These are phyloP conservation scores for Solanum clarkiae DNA, from an alignment of 257 asterid genomes.

Conservation along the genomic window DNA sequence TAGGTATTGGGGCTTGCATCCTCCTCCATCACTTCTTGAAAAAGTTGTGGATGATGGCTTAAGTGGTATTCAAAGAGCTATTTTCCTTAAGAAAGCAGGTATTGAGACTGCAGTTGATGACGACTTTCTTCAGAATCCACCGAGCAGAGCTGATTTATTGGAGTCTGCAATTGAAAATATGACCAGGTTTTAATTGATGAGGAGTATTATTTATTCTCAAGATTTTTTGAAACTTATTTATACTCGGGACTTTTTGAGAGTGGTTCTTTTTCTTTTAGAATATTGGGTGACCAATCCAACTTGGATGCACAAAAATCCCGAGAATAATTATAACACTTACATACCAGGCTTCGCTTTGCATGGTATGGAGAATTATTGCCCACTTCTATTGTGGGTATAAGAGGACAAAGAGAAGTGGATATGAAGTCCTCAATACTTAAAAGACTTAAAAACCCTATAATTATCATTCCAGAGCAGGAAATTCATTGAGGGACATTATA, in stretches of 20 bases:
- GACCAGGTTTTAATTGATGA: slow-evolving; percentile 52
- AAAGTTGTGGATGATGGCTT: slow-evolving; percentile 85
- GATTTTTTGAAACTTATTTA: background rate
- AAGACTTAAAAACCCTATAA: background rate
- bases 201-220: background rate
- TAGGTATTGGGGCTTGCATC: slow-evolving; percentile 98
- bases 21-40: slow-evolving; percentile 92
- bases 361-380: background rate
- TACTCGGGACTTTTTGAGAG: background rate
- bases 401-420: background rate
- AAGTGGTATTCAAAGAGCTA: slow-evolving; percentile 72
- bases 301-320: background rate
- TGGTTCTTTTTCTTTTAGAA: background rate
- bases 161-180: slow-evolving; percentile 69
- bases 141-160: slow-evolving; percentile 71
- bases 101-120: slow-evolving; percentile 65
- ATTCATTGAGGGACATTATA: background rate
- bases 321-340: background rate
- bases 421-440: background rate
- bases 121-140: slow-evolving; percentile 72
- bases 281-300: background rate
- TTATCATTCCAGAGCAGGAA: background rate
- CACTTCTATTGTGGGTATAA: background rate
- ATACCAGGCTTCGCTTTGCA: too few relatives aligned
- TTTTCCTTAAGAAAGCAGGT: slow-evolving; percentile 86